Base-by-base conservation (phyloP, 2,329 filamentous ascomycete species). In the Cadophora sp. region DNA sequence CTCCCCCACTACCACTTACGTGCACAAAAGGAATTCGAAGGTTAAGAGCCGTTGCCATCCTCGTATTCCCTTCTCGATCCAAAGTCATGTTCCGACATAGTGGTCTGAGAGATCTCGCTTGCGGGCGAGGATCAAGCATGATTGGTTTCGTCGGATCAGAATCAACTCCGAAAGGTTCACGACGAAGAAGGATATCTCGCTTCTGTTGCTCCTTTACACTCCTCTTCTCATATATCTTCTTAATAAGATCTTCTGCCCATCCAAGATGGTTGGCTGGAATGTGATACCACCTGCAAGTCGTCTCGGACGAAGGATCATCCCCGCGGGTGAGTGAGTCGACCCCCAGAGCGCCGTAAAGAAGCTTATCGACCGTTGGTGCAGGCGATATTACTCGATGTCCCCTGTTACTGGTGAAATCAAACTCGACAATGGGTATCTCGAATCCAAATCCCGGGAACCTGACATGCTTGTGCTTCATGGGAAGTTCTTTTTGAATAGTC, bases 361-460 rank as follows among this genome's bases (percentile, higher is more conserved):
- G 65, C 8, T 64, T 58, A 16, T 64, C 65, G 30, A 67, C 27
- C 8, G 43, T 64, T 36, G 60, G 60, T 2, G 64, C 33, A 24
- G 58, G 58, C 22, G 53, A 63, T 33, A 64, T 24, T 14, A 67
- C 59, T 24, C 65, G 60, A 58, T 67, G 65, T 14, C 62, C 62
- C 11, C 65, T 58, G 22, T 64, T 53, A 3, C 22, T 48, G 47
- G 41, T 22, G 20, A 67, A 67, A 39, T 67, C 65, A 41, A 67
- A 59, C n/a, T 67, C 61, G 18, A 67, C 61, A 22, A 67, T 55
- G 4, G 65, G 56, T 33, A 64, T 56, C 22, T 67, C 56, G 22
- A 67, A 67, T 13, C 65, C 65, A 45, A 67, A 67, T 14, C 65
- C 65, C 7, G 65, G 65, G 39, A 61, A 67, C 36, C 59, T 58